Conservation (phyloP, 75 land plant species). For the Pinus albicaulis region DNA sequence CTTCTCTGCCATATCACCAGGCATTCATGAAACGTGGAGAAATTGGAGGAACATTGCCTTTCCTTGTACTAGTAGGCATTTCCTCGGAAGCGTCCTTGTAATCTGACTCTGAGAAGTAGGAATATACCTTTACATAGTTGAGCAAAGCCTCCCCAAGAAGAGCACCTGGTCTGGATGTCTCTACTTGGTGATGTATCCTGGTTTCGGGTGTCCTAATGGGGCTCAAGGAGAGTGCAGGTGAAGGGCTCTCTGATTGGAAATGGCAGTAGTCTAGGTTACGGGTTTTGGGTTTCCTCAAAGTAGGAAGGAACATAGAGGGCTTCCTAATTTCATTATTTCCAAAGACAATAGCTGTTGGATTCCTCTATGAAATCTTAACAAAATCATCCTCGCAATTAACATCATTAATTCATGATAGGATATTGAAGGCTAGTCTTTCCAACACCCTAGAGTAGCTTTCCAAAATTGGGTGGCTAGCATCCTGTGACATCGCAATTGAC, state of each 20-base stretch:
- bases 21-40: conserved; percentile 18
- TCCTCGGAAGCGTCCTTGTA: conserved; percentile 6
- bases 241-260: conserved; percentile 15
- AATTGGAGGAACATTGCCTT: conserved; percentile 7
- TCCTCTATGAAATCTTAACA: conserved; percentile 18
- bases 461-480: conserved; percentile 61
- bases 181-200: conserved; percentile 17
- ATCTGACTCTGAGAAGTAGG: conserved; percentile 5
- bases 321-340: neutral
- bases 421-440: conserved; percentile 63
- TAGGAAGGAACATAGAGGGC: no score
- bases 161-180: conserved; percentile 34
- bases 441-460: conserved; percentile 80
- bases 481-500: conserved; percentile 23
- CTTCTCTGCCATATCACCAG: conserved; percentile 41
- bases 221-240: neutral
- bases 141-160: conserved; percentile 7
- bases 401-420: conserved; percentile 60
- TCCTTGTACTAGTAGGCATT: conserved; percentile 5
- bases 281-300: conserved; percentile 14
- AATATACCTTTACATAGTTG: conserved; percentile 16
- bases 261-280: conserved; percentile 12
- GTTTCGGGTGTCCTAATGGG: conserved; percentile 16
- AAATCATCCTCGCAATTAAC: conserved; percentile 53
- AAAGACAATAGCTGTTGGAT: conserved; percentile 9